phyloP scores from a whole-genome alignment of 225 moss, liverwort and hornwort species.

The Sphagnum tenellum region DNA sequence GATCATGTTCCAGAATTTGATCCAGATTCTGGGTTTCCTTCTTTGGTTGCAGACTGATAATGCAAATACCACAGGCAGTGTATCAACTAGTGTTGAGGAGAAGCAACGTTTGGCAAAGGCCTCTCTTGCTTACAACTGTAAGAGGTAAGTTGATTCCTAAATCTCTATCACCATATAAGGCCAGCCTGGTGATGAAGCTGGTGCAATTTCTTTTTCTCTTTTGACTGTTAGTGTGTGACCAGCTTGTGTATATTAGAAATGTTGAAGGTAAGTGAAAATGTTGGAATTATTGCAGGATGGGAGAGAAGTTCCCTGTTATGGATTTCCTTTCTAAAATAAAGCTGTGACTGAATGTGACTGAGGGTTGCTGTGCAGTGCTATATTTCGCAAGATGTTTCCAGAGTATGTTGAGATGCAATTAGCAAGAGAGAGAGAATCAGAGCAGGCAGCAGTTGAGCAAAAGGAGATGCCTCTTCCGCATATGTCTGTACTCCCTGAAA shows the following conservation, averaged over 20 bases:
- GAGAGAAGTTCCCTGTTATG: no score
- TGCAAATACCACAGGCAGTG: slow-evolving; percentile 95
- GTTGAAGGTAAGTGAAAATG: no score
- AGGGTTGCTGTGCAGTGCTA: slow-evolving; percentile 40
- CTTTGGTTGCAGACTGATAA: slow-evolving; percentile 69
- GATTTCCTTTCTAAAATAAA: no score
- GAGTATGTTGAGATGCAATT: slow-evolving; percentile 90
- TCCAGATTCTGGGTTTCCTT: no score
- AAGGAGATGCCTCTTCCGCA: slow-evolving; percentile 26
- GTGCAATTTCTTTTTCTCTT: no score
- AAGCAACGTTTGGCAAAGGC: slow-evolving; percentile 77
- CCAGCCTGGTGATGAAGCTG: no score
- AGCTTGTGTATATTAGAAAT: no score
- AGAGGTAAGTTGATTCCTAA: slow-evolving; percentile 34
- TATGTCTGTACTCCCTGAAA: slow-evolving; percentile 18
- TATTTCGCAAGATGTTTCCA: slow-evolving; percentile 95
- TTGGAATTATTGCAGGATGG: no score
- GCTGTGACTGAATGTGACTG: background rate
- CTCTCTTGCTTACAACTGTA: slow-evolving; percentile 84
- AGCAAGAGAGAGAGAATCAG: slow-evolving; percentile 88
- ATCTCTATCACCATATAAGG: no score
- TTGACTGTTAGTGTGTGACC: no score
- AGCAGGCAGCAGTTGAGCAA: slow-evolving; percentile 60
- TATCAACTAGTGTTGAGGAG: slow-evolving; percentile 82
- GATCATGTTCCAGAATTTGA: background rate